Percentiles rank a stretch among this genome's conserved stretches.
Evolutionary conservation across 176 grass and related monocot species (phyloP).

Genomic region (Cenchrus fungigraminus): DNA sequence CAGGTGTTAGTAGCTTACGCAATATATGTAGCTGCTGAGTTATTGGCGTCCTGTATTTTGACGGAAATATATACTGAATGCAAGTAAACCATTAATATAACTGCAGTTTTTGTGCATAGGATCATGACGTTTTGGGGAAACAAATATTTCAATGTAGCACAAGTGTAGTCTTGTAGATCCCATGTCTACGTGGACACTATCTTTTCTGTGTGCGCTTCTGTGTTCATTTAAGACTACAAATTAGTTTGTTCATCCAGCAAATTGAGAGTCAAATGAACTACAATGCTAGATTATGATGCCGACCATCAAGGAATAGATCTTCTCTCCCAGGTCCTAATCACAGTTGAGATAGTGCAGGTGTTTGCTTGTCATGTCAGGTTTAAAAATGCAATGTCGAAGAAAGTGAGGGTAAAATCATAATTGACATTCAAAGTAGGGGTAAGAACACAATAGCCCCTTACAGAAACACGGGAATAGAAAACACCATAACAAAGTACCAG

Average conservation of each 20-base stretch:
- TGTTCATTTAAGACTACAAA: not conserved
- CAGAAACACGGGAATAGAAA: not conserved
- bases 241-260: not conserved
- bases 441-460: not conserved
- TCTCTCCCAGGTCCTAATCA: not conserved
- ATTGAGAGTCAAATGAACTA: not conserved
- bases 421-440: too few relatives aligned
- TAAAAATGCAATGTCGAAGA: too few relatives aligned
- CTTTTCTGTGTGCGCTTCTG: not conserved
- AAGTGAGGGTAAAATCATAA: too few relatives aligned
- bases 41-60: constrained; percentile 30
- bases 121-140: not conserved
- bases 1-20: constrained; percentile 23
- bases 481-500: not conserved
- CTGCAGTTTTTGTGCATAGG: constrained; percentile 29
- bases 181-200: not conserved
- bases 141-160: not conserved
- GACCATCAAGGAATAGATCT: not conserved
- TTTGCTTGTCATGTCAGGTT: not conserved
- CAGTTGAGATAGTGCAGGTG: not conserved
- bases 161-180: constrained; percentile 1
- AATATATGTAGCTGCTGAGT: constrained; percentile 29
- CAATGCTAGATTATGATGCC: not conserved
- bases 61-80: constrained; percentile 22
- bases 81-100: constrained; percentile 25